Evolutionary conservation across 768 basidiomycete genomes (phyloP), one percentile per base, ranked within the genome.

Genomic region (Myochromella boudieri): DNA sequence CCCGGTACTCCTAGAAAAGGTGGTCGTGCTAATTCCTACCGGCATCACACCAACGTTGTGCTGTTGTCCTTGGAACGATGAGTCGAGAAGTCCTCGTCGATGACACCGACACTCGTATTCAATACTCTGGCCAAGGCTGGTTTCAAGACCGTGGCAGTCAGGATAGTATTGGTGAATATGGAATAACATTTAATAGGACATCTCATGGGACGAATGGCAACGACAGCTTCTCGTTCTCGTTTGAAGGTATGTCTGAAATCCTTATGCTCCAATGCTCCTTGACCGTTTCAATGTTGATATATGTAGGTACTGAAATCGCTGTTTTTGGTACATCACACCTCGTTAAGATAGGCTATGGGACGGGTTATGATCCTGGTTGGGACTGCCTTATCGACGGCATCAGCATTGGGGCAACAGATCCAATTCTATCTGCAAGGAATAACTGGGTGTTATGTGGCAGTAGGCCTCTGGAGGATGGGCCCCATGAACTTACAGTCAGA

Each of bases 41-140:
- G n/a, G n/a, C n/a, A n/a, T n/a, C n/a, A n/a, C n/a, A n/a, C n/a
- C n/a, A n/a, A n/a, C n/a, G n/a, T n/a, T n/a, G n/a, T n/a, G n/a
- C n/a, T n/a, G n/a, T n/a, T n/a, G n/a, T n/a, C n/a, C n/a, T n/a
- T n/a, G n/a, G n/a, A n/a, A n/a, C n/a, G 6, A 6, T n/a, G 33
- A 5, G 6, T 14, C 27, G 25, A 17, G 24, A 9, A 26, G 52
- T 69, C 17, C 55, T 70, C 1, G 26, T 55, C 14, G 68, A 72
- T 48, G 68, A 72, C 41, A 61, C 63, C 3, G 62, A 67, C 46
- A 36, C 51, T 2, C 39, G 42, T 18, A 67, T 70, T 28, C 44
- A 49, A 6, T 70, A 69, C 40, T 53, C 43, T 6, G 57, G 64
- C 1, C 28, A 26, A 22, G 36, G 51, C 0, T 70, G 70, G 69